Base-by-base conservation (phyloP, 2,329 filamentous ascomycete species). In the Botryotinia narcissicola region DNA sequence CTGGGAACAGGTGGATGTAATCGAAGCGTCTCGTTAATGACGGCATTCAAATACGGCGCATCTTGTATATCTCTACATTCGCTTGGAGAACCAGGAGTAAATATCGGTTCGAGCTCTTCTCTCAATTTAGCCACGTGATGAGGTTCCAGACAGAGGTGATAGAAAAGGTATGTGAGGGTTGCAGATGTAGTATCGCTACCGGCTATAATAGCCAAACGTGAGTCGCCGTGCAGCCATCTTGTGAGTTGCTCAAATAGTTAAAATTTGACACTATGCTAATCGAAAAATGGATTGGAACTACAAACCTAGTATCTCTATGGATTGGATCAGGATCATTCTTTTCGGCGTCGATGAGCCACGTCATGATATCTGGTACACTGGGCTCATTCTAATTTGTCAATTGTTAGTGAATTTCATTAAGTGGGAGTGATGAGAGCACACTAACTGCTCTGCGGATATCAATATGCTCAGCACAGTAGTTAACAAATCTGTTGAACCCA, bases 161-260 rank as follows among this genome's bases (percentile, higher is more conserved):
- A 85, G 77, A 86, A 83, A 10, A 84, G 77, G 69, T 80, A 79
- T 1, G 82, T 81, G 32, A 86, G 75, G 0, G 83, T 81, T 0
- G 81, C 80, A 12, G 83, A 79, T 0, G 83, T 84, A 10, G 84
- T 86, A 74, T 86, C 84, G 51, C 81, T 83, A 8, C 82, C 82
- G 37, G 82, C 82, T 37, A 83, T 79, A 29, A 84, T 81, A 51
- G 83, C 78, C 37, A 79, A 74, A 4, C 74, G 73, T 20, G 76
- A 67, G 64, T 79, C 76, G 18, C 75, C 75, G 5, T 60, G 44
- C n/a, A 78, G 51, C 76, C 73, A 77, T 61, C 67, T 69, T 29
- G 25, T 6, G 35, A 4, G n/a, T 54, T 73, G 37, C 59, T 57
- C 40, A 25, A 48, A 32, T 63, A 5, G 75, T 73, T 61, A 37